Evolutionary conservation across 441 rosid species (phyloP).

Genomic region (Pelargonium citronellum): DNA sequence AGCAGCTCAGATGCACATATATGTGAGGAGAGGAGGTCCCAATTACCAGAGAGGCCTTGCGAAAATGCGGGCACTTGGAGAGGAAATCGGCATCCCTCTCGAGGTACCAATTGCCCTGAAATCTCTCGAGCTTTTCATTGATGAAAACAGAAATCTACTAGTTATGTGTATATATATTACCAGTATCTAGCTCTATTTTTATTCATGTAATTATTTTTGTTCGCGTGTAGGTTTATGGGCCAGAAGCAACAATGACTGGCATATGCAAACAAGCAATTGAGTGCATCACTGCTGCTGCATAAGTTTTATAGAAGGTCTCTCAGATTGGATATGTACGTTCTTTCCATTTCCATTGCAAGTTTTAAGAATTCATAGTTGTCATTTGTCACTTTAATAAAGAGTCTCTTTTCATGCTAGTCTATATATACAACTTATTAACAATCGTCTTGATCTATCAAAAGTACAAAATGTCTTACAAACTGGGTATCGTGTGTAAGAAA

Average conservation of each 20-base stretch:
- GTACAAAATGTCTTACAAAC: no score
- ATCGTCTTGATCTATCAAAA: no score
- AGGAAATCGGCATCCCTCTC: conserved; percentile 38
- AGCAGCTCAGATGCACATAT: conserved; percentile 53
- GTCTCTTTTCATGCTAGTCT: neutral
- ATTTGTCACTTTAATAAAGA: neutral
- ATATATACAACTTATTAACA: no score
- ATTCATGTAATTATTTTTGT: neutral
- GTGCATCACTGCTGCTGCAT: neutral
- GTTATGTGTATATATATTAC: no score
- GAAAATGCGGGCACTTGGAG: conserved; percentile 39
- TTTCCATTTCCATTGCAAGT: neutral
- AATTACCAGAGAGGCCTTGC: conserved; percentile 68
- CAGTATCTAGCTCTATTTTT: no score
- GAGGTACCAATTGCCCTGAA: neutral
- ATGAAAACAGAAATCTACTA: no score
- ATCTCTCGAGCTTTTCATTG: neutral
- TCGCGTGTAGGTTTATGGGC: neutral
- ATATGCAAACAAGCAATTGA: neutral
- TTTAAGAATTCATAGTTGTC: neutral
- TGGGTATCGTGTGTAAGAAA: no score
- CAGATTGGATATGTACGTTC: neutral
- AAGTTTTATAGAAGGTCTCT: neutral
- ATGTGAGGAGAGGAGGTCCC: conserved; percentile 54
- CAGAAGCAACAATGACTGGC: conserved; percentile 3